Evolutionary conservation across 2,329 filamentous ascomycete genomes (phyloP), one percentile per base, ranked within the genome.

Genomic region (Colletotrichum zoysiae): DNA sequence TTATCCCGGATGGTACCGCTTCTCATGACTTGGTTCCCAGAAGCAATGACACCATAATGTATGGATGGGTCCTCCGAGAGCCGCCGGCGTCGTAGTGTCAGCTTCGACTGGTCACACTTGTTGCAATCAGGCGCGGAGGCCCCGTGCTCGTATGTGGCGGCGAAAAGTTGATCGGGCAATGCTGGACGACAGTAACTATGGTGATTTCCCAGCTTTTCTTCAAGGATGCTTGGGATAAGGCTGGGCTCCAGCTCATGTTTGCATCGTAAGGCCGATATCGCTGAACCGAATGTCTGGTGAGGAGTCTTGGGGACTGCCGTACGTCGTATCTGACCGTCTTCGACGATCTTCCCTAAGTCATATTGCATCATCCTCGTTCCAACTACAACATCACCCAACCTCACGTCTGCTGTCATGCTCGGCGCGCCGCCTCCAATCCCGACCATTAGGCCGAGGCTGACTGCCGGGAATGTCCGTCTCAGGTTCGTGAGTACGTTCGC

Each of bases 21-120:
- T 50, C 79, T 81, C 66, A 84, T 79, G 0, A 84, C 79, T 16
- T 74, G 71, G 35, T 82, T 78, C 1, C 76, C 81, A 0, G 80
- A 82, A 0, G 75, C 76, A 14, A 78, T 74, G 5, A 59, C 59
- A 20, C 76, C 75, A 35, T 70, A 74, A 38, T 76, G 75, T 3
- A 76, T 61, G 14, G 0, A 44, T 1, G 71, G 71, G 1, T 62
- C 20, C 7, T 30, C 9, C 5, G 26, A 40, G 16, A n/a, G 12
- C n/a, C 74, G 67, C 1, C 11, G 5, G 4, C 35, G 5, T 59
- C 73, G 18, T n/a, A 33, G n/a, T 35, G 4, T 16, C 1, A 69
- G 46, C 23, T 58, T 65, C 7, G 3, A 12, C n/a, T 26, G 8
- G n/a, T 75, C 72, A 5, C 74, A 74, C 1, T n/a, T 14, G 12